A percentile compares a stretch with the other conserved stretches of the same genome.
Conservation (phyloP, 108 stramenopile genomes). For the Parietichytrium sp. region DNA sequence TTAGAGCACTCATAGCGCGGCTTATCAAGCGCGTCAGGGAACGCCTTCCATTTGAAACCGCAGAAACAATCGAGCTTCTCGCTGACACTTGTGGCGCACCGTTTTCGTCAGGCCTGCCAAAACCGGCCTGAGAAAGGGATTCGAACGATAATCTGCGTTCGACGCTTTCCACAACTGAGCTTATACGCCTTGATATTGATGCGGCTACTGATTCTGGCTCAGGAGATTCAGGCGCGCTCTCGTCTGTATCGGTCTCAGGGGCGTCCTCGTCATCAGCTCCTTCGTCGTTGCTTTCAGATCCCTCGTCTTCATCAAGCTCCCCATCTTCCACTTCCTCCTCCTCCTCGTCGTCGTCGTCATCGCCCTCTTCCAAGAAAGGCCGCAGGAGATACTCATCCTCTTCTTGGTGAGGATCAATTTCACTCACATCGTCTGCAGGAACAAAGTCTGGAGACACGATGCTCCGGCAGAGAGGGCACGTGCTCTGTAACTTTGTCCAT, state of each 20-base stretch:
- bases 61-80: no score
- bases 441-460: not conserved
- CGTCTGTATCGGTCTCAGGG: not conserved
- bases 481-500: not conserved
- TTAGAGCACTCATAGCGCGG: no score
- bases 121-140: no score
- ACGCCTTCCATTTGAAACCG: no score
- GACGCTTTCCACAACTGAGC: no score
- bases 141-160: no score
- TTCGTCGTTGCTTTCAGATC: no score
- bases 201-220: not conserved
- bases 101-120: no score
- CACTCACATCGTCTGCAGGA: not conserved
- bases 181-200: not conserved
- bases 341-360: not conserved
- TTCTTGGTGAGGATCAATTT: slow-evolving; percentile 16
- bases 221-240: not conserved
- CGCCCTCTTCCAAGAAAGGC: slow-evolving; percentile 1
- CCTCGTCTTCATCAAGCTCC: no score
- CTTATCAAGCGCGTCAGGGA: no score
- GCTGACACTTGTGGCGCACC: no score
- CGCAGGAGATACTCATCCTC: slow-evolving; percentile 22
- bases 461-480: slow-evolving; percentile 22
- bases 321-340: not conserved
- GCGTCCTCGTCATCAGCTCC: not conserved